Evolutionary conservation across 192 early-diverging fungal genomes (phyloP), one percentile per base, ranked within the genome.

Genomic region (Entomortierella chlamydospora): DNA sequence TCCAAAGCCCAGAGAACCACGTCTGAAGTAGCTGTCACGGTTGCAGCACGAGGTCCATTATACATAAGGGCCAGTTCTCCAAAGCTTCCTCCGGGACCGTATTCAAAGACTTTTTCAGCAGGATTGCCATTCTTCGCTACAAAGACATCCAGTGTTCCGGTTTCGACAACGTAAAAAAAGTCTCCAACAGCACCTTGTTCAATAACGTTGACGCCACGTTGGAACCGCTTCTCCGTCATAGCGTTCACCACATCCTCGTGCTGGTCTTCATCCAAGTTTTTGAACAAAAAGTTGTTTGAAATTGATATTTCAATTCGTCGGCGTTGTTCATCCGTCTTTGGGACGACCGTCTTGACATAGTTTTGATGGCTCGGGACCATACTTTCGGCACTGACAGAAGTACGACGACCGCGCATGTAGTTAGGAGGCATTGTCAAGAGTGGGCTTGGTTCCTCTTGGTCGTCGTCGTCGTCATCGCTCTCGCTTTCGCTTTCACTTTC

Each of bases 41-140:
- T 98, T 28, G 98, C 98, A 0, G 98, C 98, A 42, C 98, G 90
- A 17, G 98, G 98, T 12, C 96, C 96, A 73, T 98, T 98, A 84
- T 99, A 99, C 98, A 99, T 99, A 13, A 99, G 88, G 42, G 98
- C 98, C 56, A 99, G 88, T 84, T 99, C 97, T 62, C 98, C 98
- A 93, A 99, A 99, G 77, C 91, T 93, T 53, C 95, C 97, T 47
- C 94, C 91, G 10, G 93, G 86, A 8, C 83, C 92, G 70, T 96
- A 97, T 49, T 88, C 85, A 53, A 89, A 82, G 4, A 98, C 97
- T 71, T 92, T 94, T 53, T 85, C 82, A 6, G 93, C 86, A 2
- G 89, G 76, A 8, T 83, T 86, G 18, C 86, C 91, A 18, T 88
- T 82, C 66, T 92, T 91, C 47, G 87, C 81, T 20, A 98, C 93